phyloP scores from a whole-genome alignment of 202 grass and related monocot species.

The Carex arenaria region DNA sequence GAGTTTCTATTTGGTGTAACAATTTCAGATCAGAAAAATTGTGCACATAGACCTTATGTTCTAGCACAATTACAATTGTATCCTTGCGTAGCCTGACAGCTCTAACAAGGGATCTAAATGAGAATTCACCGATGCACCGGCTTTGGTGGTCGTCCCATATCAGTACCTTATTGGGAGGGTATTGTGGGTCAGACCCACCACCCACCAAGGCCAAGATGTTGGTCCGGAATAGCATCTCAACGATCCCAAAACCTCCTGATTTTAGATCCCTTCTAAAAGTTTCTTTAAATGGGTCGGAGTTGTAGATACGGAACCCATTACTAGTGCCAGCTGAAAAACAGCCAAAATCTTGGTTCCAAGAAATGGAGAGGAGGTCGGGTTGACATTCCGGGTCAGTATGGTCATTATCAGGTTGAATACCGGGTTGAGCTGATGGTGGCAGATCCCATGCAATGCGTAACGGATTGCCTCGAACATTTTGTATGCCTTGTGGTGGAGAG shows the following conservation, averaged over 20 bases:
- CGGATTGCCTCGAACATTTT: constrained; percentile 14
- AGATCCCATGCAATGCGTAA: constrained; percentile 1
- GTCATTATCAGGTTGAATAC: constrained; percentile 27
- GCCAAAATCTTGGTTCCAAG: constrained; percentile 87
- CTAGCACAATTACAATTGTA: constrained; percentile 80
- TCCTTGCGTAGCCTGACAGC: constrained; percentile 59
- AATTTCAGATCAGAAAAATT: constrained; percentile 71
- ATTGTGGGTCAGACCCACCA: constrained; percentile 52
- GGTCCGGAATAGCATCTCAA: constrained; percentile 82
- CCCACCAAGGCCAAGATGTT: constrained; percentile 92
- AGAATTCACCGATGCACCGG: constrained; percentile 72
- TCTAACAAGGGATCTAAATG: constrained; percentile 66
- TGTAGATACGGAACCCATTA: constrained; percentile 83
- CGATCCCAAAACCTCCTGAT: constrained; percentile 70
- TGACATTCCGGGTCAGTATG: constrained; percentile 29
- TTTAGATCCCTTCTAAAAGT: constrained; percentile 88
- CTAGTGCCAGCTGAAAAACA: constrained; percentile 81
- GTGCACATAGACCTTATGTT: constrained; percentile 82
- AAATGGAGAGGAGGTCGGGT: constrained; percentile 54
- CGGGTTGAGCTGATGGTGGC: constrained; percentile 24
- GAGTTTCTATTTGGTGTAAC: constrained; percentile 87
- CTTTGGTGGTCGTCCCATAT: constrained; percentile 92
- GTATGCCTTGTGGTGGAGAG: constrained; percentile 40
- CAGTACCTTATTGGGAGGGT: constrained; percentile 83
- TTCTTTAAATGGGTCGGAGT: constrained; percentile 77